These are phyloP conservation scores for Clitopilus hobsonii DNA, from an alignment of 768 basidiomycete genomes.

Conservation along the genomic window DNA sequence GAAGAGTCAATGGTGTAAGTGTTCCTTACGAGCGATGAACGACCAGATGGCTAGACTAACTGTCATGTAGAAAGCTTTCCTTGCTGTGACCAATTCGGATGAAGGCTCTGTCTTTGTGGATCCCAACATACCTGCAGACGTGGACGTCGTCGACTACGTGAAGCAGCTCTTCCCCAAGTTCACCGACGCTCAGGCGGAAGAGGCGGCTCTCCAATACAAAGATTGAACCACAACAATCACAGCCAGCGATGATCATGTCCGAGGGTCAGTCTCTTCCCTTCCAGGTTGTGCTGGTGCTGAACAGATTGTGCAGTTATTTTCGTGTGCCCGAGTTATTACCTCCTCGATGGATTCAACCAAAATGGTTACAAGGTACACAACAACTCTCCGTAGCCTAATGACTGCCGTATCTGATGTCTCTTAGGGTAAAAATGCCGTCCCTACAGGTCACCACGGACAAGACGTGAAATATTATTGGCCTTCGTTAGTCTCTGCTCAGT, in stretches of 20 bases:
- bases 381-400: too few species aligned
- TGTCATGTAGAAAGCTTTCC: conserved; percentile 22
- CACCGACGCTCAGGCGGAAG: too few species aligned
- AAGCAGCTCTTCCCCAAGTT: too few species aligned
- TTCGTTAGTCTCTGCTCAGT: conserved; percentile 23
- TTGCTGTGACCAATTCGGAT: conserved; percentile 33
- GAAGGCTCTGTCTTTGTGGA: conserved; percentile 36
- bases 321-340: conserved; percentile 37
- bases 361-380: conserved; percentile 27
- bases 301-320: conserved; percentile 29
- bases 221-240: too few species aligned
- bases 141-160: conserved; percentile 31
- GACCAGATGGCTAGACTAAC: background rate
- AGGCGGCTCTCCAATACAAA: too few species aligned
- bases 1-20: conserved; percentile 38
- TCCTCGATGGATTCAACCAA: conserved; percentile 24
- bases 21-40: background rate
- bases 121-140: conserved; percentile 18
- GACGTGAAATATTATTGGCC: conserved; percentile 38
- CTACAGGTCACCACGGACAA: conserved; percentile 32
- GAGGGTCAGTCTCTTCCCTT: conserved; percentile 27
- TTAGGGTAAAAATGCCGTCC: conserved; percentile 38
- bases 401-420: conserved; percentile 39
- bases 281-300: background rate
- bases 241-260: conserved; percentile 33